Percentiles rank a stretch among this genome's conserved stretches.
Conservation (phyloP, 495 filamentous ascomycete genomes). For the Tuber indicum region DNA sequence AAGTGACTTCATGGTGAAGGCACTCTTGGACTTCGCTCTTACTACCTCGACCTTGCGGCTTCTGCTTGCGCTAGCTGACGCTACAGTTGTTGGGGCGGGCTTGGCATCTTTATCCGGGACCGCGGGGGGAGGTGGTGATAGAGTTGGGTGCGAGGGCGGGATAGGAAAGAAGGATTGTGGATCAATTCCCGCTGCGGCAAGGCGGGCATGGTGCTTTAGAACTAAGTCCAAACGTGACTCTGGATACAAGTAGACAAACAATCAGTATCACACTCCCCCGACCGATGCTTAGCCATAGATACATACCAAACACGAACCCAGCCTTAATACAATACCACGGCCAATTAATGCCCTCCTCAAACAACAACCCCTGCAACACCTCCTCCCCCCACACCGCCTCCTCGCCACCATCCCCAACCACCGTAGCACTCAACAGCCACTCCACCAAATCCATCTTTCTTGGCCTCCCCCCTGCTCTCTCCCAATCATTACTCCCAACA, state of each 20-base stretch:
- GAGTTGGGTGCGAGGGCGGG: conserved; percentile 14
- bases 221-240: conserved; percentile 29
- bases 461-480: conserved; percentile 11
- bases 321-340: conserved; percentile 31
- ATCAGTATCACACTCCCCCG: background rate
- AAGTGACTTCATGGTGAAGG: conserved; percentile 28
- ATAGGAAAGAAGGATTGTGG: conserved; percentile 29
- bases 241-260: conserved; percentile 1
- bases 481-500: conserved; percentile 17
- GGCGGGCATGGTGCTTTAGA: conserved; percentile 28
- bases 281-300: background rate
- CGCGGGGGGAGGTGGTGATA: conserved; percentile 8
- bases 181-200: conserved; percentile 26
- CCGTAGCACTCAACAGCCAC: conserved; percentile 13
- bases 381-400: conserved; percentile 25
- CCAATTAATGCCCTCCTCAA: conserved; percentile 30
- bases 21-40: conserved; percentile 28
- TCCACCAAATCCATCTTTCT: conserved; percentile 27
- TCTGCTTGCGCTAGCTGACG: background rate
- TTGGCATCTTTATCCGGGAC: background rate
- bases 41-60: conserved; percentile 15
- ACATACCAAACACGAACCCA: conserved; percentile 27
- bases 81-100: conserved; percentile 2
- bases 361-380: conserved; percentile 31
- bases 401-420: background rate